These are phyloP conservation scores for Arabidopsis arenosa DNA, from an alignment of 345 rosid genomes.

Conservation along the genomic window DNA sequence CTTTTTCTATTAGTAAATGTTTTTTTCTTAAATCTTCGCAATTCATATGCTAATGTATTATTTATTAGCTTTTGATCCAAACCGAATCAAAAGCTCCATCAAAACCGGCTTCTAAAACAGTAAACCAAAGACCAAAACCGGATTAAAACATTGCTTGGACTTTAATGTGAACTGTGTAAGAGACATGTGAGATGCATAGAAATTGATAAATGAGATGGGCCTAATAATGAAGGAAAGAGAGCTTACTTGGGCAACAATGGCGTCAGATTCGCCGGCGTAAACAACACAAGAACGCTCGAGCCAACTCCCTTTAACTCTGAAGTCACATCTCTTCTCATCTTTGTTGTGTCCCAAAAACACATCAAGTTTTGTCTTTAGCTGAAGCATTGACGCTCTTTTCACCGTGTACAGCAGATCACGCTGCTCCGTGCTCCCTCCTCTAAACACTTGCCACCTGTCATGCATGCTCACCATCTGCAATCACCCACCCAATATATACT, in stretches of 20 bases:
- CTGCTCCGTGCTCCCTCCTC: constrained; percentile 59
- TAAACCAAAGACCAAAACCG: no score
- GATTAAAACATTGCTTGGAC: no score
- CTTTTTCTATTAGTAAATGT: no score
- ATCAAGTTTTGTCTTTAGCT: constrained; percentile 52
- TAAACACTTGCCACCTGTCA: constrained; percentile 58
- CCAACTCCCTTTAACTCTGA: constrained; percentile 54
- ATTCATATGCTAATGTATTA: no score
- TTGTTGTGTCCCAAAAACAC: constrained; percentile 59
- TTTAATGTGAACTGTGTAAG: no score
- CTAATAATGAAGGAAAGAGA: not conserved
- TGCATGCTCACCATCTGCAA: constrained; percentile 52
- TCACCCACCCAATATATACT: not conserved
- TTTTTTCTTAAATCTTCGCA: no score
- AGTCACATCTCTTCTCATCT: constrained; percentile 52
- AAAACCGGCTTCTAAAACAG: no score
- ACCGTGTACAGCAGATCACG: constrained; percentile 59
- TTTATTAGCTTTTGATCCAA: no score
- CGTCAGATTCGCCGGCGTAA: constrained; percentile 56
- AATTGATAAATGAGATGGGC: no score
- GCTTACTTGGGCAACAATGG: constrained; percentile 55
- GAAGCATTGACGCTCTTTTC: constrained; percentile 51
- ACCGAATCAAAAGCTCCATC: no score
- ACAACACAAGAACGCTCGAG: constrained; percentile 51
- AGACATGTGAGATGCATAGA: no score